phyloP scores from a whole-genome alignment of 73 alveolate species.

The Paramecium tetraurelia region DNA sequence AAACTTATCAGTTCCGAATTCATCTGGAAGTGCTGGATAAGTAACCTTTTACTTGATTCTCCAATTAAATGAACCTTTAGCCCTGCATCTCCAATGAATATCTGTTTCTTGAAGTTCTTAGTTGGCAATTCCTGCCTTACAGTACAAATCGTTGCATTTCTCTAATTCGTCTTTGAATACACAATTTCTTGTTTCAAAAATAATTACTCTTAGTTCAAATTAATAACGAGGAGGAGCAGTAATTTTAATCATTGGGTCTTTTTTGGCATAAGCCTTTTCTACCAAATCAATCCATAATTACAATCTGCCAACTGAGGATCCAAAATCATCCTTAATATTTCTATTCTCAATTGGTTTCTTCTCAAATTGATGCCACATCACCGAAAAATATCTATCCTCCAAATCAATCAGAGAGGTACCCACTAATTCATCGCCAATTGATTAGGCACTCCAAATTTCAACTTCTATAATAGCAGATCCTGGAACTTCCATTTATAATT shows the following conservation, averaged over 20 bases:
- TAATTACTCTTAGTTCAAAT: slow-evolving; percentile 52
- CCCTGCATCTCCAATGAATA: slow-evolving; percentile 80
- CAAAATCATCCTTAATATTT: slow-evolving; percentile 56
- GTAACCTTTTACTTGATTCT: slow-evolving; percentile 71
- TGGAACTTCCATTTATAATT: slow-evolving; percentile 45
- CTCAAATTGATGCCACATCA: slow-evolving; percentile 46
- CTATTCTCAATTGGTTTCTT: slow-evolving; percentile 57
- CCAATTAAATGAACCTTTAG: slow-evolving; percentile 82
- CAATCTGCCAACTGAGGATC: slow-evolving; percentile 56
- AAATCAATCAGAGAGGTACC: slow-evolving; percentile 55
- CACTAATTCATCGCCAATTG: slow-evolving; percentile 20
- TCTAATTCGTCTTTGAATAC: slow-evolving; percentile 76
- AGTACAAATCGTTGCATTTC: slow-evolving; percentile 79
- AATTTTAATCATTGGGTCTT: slow-evolving; percentile 37
- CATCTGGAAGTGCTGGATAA: slow-evolving; percentile 77
- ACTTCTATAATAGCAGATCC: slow-evolving; percentile 52
- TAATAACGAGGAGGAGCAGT: slow-evolving; percentile 58
- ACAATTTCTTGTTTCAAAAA: slow-evolving; percentile 60
- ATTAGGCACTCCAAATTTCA: slow-evolving; percentile 40
- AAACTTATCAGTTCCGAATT: slow-evolving; percentile 73
- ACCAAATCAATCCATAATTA: slow-evolving; percentile 58
- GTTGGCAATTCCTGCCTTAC: slow-evolving; percentile 63
- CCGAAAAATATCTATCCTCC: slow-evolving; percentile 54
- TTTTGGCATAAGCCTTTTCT: slow-evolving; percentile 1
- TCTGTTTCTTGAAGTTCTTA: slow-evolving; percentile 73